Evolutionary conservation across 1,284 basidiomycete genomes (phyloP).

Genomic region (Rugosomyces carneus): DNA sequence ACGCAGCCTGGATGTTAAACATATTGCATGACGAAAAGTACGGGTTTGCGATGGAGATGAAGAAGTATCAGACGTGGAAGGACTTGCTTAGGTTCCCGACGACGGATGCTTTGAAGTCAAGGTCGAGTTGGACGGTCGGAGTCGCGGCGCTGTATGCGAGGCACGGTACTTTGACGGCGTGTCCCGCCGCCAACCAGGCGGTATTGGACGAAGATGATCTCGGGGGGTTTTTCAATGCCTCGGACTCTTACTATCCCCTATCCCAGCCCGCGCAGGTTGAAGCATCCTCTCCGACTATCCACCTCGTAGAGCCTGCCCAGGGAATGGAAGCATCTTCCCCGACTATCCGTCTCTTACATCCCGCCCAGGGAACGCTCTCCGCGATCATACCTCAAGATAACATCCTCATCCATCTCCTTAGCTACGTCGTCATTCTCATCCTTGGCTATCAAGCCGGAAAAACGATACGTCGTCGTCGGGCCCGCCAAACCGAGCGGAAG

Average conservation of each 20-base stretch:
- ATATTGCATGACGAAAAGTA: constrained; percentile 12
- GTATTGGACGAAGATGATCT: background rate
- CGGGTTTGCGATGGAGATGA: constrained; percentile 14
- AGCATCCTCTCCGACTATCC: too few species aligned
- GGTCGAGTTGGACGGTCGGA: constrained; percentile 13
- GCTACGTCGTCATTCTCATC: background rate
- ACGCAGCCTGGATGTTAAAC: constrained; percentile 10
- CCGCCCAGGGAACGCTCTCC: too few species aligned
- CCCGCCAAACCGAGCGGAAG: background rate
- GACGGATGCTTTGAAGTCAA: constrained; percentile 6
- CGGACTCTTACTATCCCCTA: too few species aligned
- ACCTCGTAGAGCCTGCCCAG: too few species aligned
- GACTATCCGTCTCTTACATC: too few species aligned
- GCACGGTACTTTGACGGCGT: too few species aligned
- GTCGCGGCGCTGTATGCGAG: constrained; percentile 10
- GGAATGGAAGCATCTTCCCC: too few species aligned
- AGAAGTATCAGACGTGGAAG: constrained; percentile 12
- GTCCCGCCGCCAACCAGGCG: too few species aligned
- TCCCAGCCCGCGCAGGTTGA: too few species aligned
- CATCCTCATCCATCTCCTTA: too few species aligned
- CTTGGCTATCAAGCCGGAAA: background rate
- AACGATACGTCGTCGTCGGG: background rate
- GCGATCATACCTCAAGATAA: too few species aligned
- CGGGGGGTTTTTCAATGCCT: too few species aligned
- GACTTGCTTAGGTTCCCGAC: constrained; percentile 11